Evolutionary conservation across 2,329 filamentous ascomycete species (phyloP).

Genomic region (Thelonectria rubi): DNA sequence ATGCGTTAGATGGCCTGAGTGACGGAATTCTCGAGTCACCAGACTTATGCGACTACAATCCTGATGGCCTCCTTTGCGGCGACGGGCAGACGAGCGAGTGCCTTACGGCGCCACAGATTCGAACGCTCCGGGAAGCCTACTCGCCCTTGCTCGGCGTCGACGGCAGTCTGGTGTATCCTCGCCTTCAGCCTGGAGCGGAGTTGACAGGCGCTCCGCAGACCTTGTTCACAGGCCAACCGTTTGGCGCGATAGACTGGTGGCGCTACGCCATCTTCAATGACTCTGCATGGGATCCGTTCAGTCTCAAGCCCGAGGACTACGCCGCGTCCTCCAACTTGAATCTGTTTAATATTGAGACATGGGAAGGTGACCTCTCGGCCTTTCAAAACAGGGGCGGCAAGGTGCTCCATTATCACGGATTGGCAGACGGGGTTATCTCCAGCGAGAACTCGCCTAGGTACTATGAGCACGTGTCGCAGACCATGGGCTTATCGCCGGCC

Average conservation of each 20-base stretch:
- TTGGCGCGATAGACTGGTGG: slow-evolving; percentile 41
- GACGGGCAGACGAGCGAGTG: slow-evolving; percentile 50
- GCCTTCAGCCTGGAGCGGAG: slow-evolving; percentile 34
- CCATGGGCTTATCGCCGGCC: slow-evolving; percentile 40
- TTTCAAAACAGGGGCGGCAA: slow-evolving; percentile 52
- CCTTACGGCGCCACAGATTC: slow-evolving; percentile 12
- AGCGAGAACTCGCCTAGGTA: slow-evolving; percentile 39
- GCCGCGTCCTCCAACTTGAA: slow-evolving; percentile 34
- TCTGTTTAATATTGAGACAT: slow-evolving; percentile 41
- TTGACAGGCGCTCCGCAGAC: slow-evolving; percentile 41
- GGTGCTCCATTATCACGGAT: slow-evolving; percentile 56
- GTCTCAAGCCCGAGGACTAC: slow-evolving; percentile 48
- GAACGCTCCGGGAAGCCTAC: slow-evolving; percentile 10
- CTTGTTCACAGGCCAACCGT: slow-evolving; percentile 44
- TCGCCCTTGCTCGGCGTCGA: slow-evolving; percentile 6
- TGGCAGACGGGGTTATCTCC: slow-evolving; percentile 53
- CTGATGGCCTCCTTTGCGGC: slow-evolving; percentile 42
- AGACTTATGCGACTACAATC: slow-evolving; percentile 2
- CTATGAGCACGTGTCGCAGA: slow-evolving; percentile 33
- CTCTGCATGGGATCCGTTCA: slow-evolving; percentile 15
- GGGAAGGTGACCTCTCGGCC: slow-evolving; percentile 50
- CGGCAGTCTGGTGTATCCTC: slow-evolving; percentile 48
- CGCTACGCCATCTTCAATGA: slow-evolving; percentile 26
- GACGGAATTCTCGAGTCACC: slow-evolving; percentile 8
- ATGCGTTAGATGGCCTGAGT: neutral